Percentiles rank a stretch among this genome's conserved stretches.
phyloP scores from a whole-genome alignment of 495 filamentous ascomycete species.

The Penicillium turbatum region DNA sequence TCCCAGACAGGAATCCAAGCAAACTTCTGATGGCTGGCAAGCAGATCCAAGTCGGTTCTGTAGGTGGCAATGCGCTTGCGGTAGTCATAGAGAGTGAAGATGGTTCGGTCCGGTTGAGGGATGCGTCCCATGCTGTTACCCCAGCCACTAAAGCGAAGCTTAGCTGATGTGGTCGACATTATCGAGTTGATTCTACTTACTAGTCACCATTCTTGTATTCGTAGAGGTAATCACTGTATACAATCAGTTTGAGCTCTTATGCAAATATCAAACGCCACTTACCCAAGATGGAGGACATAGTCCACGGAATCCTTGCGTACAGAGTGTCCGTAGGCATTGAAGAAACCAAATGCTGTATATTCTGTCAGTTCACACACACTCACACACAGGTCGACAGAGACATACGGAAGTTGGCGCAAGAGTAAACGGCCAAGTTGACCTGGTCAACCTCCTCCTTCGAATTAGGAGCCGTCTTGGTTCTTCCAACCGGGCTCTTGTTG shows the following conservation, averaged over 20 bases:
- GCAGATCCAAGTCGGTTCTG: constrained; percentile 57
- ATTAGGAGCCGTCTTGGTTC: constrained; percentile 52
- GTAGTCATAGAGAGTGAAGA: constrained; percentile 53
- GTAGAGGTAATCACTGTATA: constrained; percentile 62
- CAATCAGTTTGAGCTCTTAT: background rate
- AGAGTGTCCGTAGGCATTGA: constrained; percentile 20
- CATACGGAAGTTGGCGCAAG: constrained; percentile 54
- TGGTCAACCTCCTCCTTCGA: constrained; percentile 25
- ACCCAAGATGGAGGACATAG: constrained; percentile 54
- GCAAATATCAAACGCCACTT: background rate
- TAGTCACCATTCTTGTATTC: constrained; percentile 50
- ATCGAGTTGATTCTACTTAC: constrained; percentile 36
- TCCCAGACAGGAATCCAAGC: constrained; percentile 71
- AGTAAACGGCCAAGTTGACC: constrained; percentile 52
- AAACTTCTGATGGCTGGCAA: constrained; percentile 52
- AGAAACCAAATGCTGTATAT: constrained; percentile 17
- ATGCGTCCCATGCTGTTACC: constrained; percentile 1
- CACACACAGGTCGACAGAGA: constrained; percentile 42
- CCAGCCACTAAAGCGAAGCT: background rate
- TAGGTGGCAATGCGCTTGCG: constrained; percentile 56
- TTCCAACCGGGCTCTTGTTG: constrained; percentile 42
- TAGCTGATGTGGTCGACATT: background rate
- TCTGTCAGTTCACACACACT: constrained; percentile 32
- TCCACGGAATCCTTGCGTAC: constrained; percentile 64
- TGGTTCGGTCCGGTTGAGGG: constrained; percentile 46